Conservation (phyloP, 345 rosid species). For the Ceriops decandra region DNA sequence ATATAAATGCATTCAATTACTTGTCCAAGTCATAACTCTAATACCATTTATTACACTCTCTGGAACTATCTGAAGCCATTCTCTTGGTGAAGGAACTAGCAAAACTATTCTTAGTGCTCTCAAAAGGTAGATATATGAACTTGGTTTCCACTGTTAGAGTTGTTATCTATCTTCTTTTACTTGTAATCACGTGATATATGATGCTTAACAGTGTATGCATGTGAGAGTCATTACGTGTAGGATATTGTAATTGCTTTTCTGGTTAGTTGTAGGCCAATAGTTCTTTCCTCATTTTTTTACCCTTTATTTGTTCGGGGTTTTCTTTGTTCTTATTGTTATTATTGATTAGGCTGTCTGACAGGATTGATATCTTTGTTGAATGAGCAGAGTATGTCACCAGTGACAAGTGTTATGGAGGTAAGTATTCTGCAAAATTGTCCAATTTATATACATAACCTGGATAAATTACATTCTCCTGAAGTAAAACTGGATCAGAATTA, state of each 20-base stretch:
- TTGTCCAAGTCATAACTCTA: not conserved
- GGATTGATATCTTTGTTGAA: conserved; percentile 64
- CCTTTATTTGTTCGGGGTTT: conserved; percentile 22
- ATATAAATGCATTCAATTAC: not conserved
- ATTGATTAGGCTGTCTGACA: conserved; percentile 73
- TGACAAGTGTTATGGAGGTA: conserved; percentile 65
- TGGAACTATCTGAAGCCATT: no score
- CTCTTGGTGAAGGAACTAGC: no score
- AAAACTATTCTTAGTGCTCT: no score
- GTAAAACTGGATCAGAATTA: no score
- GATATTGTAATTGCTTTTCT: not conserved
- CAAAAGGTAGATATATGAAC: no score
- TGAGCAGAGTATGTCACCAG: conserved; percentile 57
- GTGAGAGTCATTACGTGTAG: not conserved
- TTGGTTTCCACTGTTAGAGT: not conserved
- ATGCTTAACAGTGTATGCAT: not conserved
- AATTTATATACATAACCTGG: not conserved
- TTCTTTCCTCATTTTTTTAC: not conserved
- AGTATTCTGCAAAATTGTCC: conserved; percentile 30
- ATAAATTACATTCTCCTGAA: not conserved
- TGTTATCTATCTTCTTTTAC: not conserved
- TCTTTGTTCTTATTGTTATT: conserved; percentile 40
- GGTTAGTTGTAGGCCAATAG: not conserved
- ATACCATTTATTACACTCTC: not conserved
- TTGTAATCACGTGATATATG: not conserved